Evolutionary conservation across 164 flowering plant species (phyloP).

Genomic region (Nymphaea thermarum): DNA sequence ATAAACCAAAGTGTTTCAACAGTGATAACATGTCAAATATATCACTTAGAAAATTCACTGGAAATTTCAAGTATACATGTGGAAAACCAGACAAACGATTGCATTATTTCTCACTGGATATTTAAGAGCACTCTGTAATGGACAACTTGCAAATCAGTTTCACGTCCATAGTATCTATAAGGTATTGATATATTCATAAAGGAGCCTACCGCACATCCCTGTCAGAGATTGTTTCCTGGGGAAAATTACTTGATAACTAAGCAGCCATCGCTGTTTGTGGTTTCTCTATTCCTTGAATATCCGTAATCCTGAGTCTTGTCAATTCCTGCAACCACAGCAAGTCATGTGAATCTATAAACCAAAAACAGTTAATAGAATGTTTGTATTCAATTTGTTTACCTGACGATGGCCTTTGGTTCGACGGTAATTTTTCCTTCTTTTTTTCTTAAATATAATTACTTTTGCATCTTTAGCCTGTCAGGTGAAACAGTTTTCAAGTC

Average conservation of each 20-base stretch:
- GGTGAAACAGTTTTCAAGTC: no score
- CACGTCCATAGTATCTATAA: no score
- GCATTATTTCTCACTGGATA: no score
- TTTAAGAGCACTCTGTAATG: no score
- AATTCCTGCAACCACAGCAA: slow-evolving; percentile 43
- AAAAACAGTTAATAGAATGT: neutral
- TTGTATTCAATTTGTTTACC: slow-evolving; percentile 26
- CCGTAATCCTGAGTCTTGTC: slow-evolving; percentile 75
- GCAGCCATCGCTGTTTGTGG: slow-evolving; percentile 50
- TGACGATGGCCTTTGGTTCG: slow-evolving; percentile 94
- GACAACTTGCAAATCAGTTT: no score
- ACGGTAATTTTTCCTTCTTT: slow-evolving; percentile 92
- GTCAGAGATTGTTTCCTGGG: neutral
- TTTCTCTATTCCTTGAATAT: slow-evolving; percentile 75
- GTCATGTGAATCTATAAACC: slow-evolving; percentile 5
- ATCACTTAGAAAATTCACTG: no score
- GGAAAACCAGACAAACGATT: no score
- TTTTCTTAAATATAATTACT: slow-evolving; percentile 94
- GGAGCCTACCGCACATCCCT: neutral
- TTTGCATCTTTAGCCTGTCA: slow-evolving; percentile 91
- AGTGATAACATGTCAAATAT: no score
- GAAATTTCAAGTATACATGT: no score
- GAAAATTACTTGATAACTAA: slow-evolving; percentile 9
- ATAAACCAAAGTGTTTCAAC: no score
- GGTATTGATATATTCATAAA: no score